Conservation (phyloP, 1,284 basidiomycete genomes). For the Vanrija humicola region DNA sequence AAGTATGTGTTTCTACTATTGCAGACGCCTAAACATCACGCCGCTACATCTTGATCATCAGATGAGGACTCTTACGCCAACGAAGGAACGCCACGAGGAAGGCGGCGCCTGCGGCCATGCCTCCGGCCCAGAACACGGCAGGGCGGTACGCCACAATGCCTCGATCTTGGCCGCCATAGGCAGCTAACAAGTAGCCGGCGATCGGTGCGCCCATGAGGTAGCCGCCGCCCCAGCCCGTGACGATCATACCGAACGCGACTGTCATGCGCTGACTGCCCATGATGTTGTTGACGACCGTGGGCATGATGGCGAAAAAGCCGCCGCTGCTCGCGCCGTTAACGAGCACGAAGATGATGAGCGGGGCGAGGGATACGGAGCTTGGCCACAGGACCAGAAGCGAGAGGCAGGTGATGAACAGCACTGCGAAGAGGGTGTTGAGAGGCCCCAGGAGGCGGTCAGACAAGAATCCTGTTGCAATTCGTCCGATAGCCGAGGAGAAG, state of each 20-base stretch:
- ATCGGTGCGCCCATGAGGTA: constrained; percentile 30
- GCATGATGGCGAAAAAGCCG: constrained; percentile 34
- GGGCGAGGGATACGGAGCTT: constrained; percentile 15
- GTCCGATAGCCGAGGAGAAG: constrained; percentile 25
- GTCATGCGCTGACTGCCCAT: constrained; percentile 18
- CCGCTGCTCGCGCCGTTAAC: constrained; percentile 23
- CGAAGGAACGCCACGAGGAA: constrained; percentile 1
- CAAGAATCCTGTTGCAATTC: constrained; percentile 26
- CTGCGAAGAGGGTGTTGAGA: constrained; percentile 11
- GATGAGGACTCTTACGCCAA: constrained; percentile 2
- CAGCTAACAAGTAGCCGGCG: constrained; percentile 27
- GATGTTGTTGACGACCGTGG: constrained; percentile 22
- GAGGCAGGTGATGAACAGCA: constrained; percentile 10
- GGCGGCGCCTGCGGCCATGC: constrained; percentile 11
- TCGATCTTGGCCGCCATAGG: constrained; percentile 18
- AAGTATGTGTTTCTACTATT: no score
- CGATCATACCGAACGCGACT: constrained; percentile 28
- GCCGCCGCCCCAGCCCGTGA: constrained; percentile 25
- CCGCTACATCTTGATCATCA: constrained; percentile 7
- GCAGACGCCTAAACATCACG: no score
- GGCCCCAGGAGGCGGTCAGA: constrained; percentile 17
- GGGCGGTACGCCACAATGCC: constrained; percentile 28
- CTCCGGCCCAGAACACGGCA: constrained; percentile 31
- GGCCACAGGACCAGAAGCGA: constrained; percentile 28
- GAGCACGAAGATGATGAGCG: constrained; percentile 27